Evolutionary conservation across 139 green algal species (phyloP).

Genomic region (Chlamydomonas sphaeroides): DNA sequence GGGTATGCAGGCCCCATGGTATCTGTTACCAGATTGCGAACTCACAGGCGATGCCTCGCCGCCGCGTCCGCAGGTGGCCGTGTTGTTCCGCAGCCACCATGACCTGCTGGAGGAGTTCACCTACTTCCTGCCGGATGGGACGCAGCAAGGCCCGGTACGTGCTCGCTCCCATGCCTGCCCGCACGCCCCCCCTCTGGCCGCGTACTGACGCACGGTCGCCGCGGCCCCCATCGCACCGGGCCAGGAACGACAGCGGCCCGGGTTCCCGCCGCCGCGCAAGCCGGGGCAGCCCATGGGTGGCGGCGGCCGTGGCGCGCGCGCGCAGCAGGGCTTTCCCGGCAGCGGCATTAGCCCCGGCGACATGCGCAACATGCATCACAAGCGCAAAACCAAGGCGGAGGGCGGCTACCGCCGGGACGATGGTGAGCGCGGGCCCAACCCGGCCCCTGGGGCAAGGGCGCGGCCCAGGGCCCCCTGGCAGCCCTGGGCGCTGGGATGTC

Average conservation of each 20-base stretch:
- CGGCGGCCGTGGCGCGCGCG: not conserved
- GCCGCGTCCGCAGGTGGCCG: slow-evolving; percentile 75
- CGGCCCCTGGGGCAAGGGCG: not conserved
- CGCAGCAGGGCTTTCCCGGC: not conserved
- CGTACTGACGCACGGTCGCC: no score
- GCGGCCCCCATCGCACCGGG: no score
- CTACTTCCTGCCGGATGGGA: slow-evolving; percentile 97
- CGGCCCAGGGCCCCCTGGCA: not conserved
- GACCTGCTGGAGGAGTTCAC: slow-evolving; percentile 98
- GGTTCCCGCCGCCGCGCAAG: slow-evolving; percentile 23
- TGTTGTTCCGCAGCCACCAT: slow-evolving; percentile 91
- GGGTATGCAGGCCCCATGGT: no score
- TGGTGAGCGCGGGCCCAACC: no score
- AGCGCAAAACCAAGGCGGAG: slow-evolving; percentile 32
- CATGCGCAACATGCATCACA: slow-evolving; percentile 38
- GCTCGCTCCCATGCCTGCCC: no score
- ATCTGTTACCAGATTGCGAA: no score
- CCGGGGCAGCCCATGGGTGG: slow-evolving; percentile 14
- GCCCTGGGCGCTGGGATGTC: no score
- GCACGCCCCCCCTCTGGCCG: no score
- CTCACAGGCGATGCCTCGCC: no score
- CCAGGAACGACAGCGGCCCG: slow-evolving; percentile 15
- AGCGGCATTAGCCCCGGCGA: slow-evolving; percentile 25
- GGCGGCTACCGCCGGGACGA: slow-evolving; percentile 23
- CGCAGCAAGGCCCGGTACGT: slow-evolving; percentile 27